Percentiles rank a stretch among this genome's conserved stretches.
phyloP scores from a whole-genome alignment of 176 grass and related monocot genomes.

The Oryza coarctata region DNA sequence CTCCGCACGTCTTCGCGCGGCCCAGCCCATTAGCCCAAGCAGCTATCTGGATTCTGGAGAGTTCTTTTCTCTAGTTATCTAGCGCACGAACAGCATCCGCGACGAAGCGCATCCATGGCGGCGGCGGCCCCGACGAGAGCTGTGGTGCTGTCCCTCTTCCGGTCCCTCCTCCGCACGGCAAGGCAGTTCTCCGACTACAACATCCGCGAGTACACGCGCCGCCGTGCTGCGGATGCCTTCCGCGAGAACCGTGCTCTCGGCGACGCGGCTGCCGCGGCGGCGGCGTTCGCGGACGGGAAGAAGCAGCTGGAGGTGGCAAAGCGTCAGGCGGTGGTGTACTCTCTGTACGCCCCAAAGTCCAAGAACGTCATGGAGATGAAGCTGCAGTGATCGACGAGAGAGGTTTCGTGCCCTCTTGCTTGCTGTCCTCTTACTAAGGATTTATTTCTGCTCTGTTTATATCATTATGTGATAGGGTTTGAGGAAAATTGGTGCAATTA shows the following conservation, averaged over 20 bases:
- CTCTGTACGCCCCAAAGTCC: conserved; percentile 70
- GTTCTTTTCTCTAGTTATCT: conserved; percentile 17
- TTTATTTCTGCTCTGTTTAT: neutral
- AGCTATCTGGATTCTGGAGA: neutral
- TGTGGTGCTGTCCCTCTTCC: conserved; percentile 65
- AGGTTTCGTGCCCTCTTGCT: conserved; percentile 19
- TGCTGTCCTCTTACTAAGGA: neutral
- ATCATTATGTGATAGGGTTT: neutral
- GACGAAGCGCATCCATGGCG: conserved; percentile 26
- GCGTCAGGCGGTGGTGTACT: conserved; percentile 74
- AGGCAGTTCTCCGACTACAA: conserved; percentile 87
- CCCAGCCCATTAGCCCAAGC: neutral
- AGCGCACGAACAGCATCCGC: neutral
- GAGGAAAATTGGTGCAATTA: neutral
- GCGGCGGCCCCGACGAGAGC: conserved; percentile 46
- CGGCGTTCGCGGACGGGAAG: conserved; percentile 62
- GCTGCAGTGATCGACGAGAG: conserved; percentile 31
- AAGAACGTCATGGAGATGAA: conserved; percentile 86
- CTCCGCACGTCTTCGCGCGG: neutral
- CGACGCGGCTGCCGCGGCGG: conserved; percentile 40
- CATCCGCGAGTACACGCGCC: conserved; percentile 69
- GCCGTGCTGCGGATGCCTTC: conserved; percentile 64
- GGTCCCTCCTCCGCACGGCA: conserved; percentile 62
- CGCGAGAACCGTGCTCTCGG: conserved; percentile 59
- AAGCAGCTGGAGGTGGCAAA: conserved; percentile 70